Conservation (phyloP, 2,329 filamentous ascomycete genomes). For the Botrytis fragariae region DNA sequence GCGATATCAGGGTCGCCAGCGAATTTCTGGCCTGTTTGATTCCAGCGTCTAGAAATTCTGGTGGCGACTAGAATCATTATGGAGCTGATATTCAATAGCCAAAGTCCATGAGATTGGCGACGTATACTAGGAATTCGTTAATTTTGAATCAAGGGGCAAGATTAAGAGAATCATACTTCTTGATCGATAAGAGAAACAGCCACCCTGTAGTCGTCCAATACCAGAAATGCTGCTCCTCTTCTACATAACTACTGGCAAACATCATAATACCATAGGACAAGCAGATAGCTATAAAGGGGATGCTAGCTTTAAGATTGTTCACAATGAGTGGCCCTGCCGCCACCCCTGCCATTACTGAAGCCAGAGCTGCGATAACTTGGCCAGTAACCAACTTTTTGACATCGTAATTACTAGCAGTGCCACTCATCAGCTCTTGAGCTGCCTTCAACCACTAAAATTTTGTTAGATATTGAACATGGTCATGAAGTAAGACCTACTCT, state of each 20-base stretch:
- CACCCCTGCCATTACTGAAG: constrained; percentile 38
- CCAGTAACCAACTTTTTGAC: constrained; percentile 57
- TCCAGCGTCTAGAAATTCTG: constrained; percentile 76
- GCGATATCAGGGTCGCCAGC: constrained; percentile 88
- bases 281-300: constrained; percentile 51
- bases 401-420: constrained; percentile 90
- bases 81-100: constrained; percentile 28
- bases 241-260: constrained; percentile 97
- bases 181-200: constrained; percentile 55
- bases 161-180: constrained; percentile 36
- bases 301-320: constrained; percentile 36
- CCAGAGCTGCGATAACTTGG: constrained; percentile 41
- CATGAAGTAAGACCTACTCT: constrained; percentile 38
- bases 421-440: constrained; percentile 73
- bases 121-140: constrained; percentile 27
- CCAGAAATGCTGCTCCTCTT: constrained; percentile 99
- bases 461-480: constrained; percentile 24
- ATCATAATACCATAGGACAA: constrained; percentile 79
- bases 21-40: constrained; percentile 95
- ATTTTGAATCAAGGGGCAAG: constrained; percentile 3
- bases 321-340: constrained; percentile 45
- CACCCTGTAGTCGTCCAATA: constrained; percentile 82
- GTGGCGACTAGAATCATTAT: constrained; percentile 57
- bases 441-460: constrained; percentile 42
- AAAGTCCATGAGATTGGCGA: constrained; percentile 22